A percentile compares a stretch with the other conserved stretches of the same genome.
phyloP scores from a whole-genome alignment of 2,329 filamentous ascomycete genomes.

The Trichoderma sp. region DNA sequence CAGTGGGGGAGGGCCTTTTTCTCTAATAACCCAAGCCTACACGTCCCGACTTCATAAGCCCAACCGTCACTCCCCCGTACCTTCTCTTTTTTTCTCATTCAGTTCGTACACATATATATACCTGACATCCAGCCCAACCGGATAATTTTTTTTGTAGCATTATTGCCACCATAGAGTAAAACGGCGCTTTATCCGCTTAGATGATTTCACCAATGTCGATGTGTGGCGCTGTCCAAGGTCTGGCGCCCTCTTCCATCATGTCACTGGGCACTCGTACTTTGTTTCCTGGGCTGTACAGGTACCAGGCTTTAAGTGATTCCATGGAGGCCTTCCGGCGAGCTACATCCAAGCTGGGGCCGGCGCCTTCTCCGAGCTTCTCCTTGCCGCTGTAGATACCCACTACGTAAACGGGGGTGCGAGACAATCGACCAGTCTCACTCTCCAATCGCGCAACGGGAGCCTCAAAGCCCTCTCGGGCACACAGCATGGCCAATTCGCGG shows the following conservation, averaged over 20 bases:
- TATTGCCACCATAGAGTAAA: conserved; percentile 12
- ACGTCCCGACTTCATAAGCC: conserved; percentile 7
- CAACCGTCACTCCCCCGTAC: not conserved
- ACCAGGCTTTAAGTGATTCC: conserved; percentile 89
- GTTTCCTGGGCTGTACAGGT: conserved; percentile 81
- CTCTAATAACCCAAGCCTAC: conserved; percentile 24
- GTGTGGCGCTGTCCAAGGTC: conserved; percentile 66
- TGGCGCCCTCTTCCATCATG: conserved; percentile 62
- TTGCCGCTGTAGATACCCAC: conserved; percentile 91
- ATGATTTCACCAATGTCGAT: conserved; percentile 73
- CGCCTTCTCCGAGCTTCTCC: conserved; percentile 91
- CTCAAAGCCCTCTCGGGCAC: conserved; percentile 86
- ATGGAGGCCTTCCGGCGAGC: conserved; percentile 80
- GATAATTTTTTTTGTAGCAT: not conserved
- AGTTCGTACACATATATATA: conserved; percentile 25
- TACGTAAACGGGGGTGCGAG: conserved; percentile 84
- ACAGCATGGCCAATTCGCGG: conserved; percentile 79
- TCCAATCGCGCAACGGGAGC: conserved; percentile 82
- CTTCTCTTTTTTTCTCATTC: conserved; percentile 22
- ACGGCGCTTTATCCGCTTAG: conserved; percentile 35
- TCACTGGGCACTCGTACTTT: conserved; percentile 69
- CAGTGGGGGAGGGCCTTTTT: conserved; percentile 30
- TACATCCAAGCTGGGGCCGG: conserved; percentile 74
- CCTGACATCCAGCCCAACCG: conserved; percentile 3
- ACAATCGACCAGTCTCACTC: conserved; percentile 84